These are phyloP conservation scores for Syzygium aqueum DNA, from an alignment of 345 rosid genomes.

Conservation along the genomic window DNA sequence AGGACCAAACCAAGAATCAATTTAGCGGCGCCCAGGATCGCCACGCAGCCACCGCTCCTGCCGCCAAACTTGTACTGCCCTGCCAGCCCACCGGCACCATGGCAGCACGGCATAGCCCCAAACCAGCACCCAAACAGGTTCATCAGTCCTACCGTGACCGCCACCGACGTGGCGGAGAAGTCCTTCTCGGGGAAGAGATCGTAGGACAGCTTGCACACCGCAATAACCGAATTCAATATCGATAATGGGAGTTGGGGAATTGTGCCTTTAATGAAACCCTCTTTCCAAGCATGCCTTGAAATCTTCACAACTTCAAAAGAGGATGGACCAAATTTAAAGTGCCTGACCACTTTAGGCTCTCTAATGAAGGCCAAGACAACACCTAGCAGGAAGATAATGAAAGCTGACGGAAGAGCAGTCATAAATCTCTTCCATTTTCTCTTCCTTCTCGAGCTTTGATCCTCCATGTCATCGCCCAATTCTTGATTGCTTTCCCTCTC, in stretches of 20 bases:
- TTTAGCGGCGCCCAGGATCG: constrained; percentile 53
- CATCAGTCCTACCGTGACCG: constrained; percentile 64
- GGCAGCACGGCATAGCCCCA: constrained; percentile 84
- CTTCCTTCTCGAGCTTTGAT: constrained; percentile 12
- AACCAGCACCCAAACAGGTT: constrained; percentile 82
- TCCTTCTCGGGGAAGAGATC: constrained; percentile 69
- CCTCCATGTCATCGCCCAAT: background rate
- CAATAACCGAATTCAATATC: constrained; percentile 70
- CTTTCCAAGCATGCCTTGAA: constrained; percentile 50
- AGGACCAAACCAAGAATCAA: constrained; percentile 49
- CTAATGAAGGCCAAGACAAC: constrained; percentile 55
- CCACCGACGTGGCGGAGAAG: constrained; percentile 53
- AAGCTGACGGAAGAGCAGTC: constrained; percentile 53
- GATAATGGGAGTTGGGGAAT: constrained; percentile 79
- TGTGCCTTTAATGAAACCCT: constrained; percentile 65
- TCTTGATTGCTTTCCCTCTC: constrained; percentile 8
- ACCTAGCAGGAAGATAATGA: constrained; percentile 53
- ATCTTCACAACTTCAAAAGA: constrained; percentile 33
- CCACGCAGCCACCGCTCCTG: constrained; percentile 81
- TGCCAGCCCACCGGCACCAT: constrained; percentile 70
- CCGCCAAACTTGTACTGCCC: constrained; percentile 92
- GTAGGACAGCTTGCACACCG: constrained; percentile 54
- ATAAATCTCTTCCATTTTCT: constrained; percentile 24
- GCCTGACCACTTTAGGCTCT: constrained; percentile 32
- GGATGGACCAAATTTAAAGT: constrained; percentile 59